Evolutionary conservation across 257 asterid species (phyloP).

Genomic region (Capsicum chinense): DNA sequence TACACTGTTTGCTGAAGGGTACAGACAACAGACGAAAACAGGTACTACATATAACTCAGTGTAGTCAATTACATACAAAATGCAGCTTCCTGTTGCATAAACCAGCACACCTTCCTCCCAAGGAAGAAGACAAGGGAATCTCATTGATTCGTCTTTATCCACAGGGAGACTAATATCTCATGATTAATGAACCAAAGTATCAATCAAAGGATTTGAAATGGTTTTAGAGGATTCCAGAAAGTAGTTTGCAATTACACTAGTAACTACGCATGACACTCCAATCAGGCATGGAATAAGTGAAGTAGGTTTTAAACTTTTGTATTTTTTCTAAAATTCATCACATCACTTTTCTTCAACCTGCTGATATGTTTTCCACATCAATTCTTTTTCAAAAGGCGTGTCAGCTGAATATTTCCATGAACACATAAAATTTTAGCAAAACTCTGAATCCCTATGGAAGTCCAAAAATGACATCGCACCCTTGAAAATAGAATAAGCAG

Average conservation of each 20-base stretch:
- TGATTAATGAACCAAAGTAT: neutral
- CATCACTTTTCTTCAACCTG: neutral
- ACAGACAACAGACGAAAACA: neutral
- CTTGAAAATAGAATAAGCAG: neutral
- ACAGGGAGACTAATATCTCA: neutral
- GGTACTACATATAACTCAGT: neutral
- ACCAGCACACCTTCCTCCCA: neutral
- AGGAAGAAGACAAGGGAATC: neutral
- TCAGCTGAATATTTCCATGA: neutral
- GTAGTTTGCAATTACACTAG: neutral
- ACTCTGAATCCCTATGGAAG: neutral
- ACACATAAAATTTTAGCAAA: neutral
- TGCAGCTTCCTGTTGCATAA: neutral
- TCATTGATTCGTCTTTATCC: neutral
- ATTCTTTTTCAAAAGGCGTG: neutral
- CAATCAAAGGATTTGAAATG: neutral
- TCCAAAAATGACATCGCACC: neutral
- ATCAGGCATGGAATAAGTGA: neutral
- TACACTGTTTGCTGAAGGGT: slow-evolving; percentile 7
- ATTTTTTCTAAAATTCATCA: neutral
- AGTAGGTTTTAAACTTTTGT: neutral
- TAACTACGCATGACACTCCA: neutral
- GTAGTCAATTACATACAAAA: neutral
- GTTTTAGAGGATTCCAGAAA: slow-evolving; percentile 23
- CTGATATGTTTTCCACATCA: neutral